Conservation (phyloP, 2,329 filamentous ascomycete species). For the Tolypocladium ovalisporum region DNA sequence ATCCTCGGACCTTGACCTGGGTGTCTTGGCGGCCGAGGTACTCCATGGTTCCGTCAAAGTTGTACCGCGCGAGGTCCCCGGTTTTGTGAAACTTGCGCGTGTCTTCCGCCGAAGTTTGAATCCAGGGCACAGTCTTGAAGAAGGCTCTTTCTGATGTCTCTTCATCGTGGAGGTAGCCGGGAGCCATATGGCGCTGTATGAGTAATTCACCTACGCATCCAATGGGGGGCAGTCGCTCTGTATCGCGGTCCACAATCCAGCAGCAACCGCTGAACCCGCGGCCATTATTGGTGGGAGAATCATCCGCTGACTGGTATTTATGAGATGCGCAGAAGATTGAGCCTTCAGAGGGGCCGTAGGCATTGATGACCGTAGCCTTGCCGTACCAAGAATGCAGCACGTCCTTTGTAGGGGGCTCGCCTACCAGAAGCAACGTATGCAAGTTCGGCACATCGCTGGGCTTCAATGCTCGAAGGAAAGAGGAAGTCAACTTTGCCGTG, state of each 20-base stretch:
- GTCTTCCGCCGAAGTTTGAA: neutral
- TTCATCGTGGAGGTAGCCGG: neutral
- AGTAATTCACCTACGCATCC: neutral
- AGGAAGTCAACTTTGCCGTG: neutral
- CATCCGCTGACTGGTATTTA: neutral
- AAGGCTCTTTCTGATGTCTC: neutral
- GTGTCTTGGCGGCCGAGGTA: slow-evolving; percentile 12
- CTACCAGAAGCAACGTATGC: slow-evolving; percentile 4
- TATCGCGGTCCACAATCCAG: neutral
- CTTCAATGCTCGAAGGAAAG: slow-evolving; percentile 6
- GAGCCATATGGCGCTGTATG: neutral
- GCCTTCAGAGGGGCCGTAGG: slow-evolving; percentile 8
- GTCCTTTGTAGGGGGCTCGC: slow-evolving; percentile 4
- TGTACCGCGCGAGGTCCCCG: slow-evolving; percentile 3
- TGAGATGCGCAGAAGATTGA: slow-evolving; percentile 4
- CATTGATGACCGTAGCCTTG: slow-evolving; percentile 8
- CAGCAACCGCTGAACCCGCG: neutral
- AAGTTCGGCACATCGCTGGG: slow-evolving; percentile 5
- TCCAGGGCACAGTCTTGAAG: neutral
- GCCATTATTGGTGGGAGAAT: neutral
- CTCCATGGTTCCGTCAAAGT: neutral
- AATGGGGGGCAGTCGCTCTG: neutral
- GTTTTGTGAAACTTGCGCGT: slow-evolving; percentile 6
- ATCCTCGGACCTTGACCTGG: slow-evolving; percentile 16
- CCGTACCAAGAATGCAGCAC: slow-evolving; percentile 5